Evolutionary conservation across 1,139 yeast species (phyloP), one percentile per base, ranked within the genome.

Genomic region (Geotrichum histeridarum): DNA sequence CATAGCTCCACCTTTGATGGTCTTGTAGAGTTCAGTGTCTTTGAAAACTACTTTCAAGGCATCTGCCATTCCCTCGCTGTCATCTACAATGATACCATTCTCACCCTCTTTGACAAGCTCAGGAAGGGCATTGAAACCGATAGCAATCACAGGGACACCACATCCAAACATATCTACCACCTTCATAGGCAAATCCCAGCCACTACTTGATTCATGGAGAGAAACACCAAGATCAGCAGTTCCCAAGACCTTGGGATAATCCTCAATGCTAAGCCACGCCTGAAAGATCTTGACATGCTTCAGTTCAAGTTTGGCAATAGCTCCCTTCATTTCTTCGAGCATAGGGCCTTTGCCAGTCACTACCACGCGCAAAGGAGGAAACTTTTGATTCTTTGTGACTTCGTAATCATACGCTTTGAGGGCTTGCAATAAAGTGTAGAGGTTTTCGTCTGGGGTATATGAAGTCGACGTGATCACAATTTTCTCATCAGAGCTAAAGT

Each of bases 331-430:
- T n/a, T 73, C 63, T 5, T 79, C 65, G 59, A 80, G 81, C 70
- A 87, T 67, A 0, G 99, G 99, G 0, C 99, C 99, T 66, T 91
- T 93, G 0, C 99, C 99, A 0, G 99, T 94, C 22, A 94, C 84
- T 22, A 91, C 72, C 53, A 89, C 79, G 38, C 82, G 70, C 1
- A 93, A 63, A 2, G 77, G 78, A 0, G 87, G 84, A 2, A 75
- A 62, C 0, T 52, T 48, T 47, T 39, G 50, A 14, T 36, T 8
- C 42, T 27, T 36, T 8, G 51, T 17, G 8, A 42, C 50, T 15
- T 41, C 49, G 36, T 2, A 66, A 62, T 87, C 94, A 62, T 88
- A 84, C 14, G 69, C 60, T 53, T 77, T 77, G 56, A 93, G 73
- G 0, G 96, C 90, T 15, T 83, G 81, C 15, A 93, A 70, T 17